Base-by-base conservation (phyloP, 2,329 filamentous ascomycete species). In the Cladosporium austrohemisphaericum region DNA sequence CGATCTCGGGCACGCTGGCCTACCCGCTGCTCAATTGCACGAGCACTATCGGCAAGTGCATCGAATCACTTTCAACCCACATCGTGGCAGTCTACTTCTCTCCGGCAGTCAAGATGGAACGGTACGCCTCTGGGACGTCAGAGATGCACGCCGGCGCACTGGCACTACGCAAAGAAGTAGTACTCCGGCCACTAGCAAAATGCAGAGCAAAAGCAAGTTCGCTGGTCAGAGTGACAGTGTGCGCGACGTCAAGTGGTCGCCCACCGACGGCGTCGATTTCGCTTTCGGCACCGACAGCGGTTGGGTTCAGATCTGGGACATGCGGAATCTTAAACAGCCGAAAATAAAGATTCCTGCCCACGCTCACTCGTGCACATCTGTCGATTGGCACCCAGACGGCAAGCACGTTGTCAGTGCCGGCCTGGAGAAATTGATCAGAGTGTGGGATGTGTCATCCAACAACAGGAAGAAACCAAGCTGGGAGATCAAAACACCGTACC, bases 311-410 rank as follows among this genome's bases (percentile, higher is more conserved):
- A 71, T 78, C 54, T 85, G 81, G 81, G 81, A 85, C 62, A 76
- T 76, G 52, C 76, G 80, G 50, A 76, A 80, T 54, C 68, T 74
- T 45, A 78, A 74, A 56, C 72, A 73, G 20, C 76, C 81, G 6
- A 72, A 80, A 58, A 68, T 84, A 57, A 78, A 77, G 55, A 79
- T 84, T 49, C 76, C 78, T 26, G 81, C 80, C 35, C 81, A 85
- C 60, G 76, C 80, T 55, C 52, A 57, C 10, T 50, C 64, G 4
- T 84, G 81, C 66, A 81, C 76, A 53, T 74, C 79, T 5, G 75
- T 85, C 28, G 81, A 85, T 61, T 85, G 81, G 80, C 81, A 85
- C 60, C 81, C 81, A 1, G 80, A 84, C 57, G 81, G 81, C 5
- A 83, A 78, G 59, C 79, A 84, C 61, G 68, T 85, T 8, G 73